Base-by-base conservation (phyloP, 2,329 filamentous ascomycete genomes). In the Xylaria arbuscula region DNA sequence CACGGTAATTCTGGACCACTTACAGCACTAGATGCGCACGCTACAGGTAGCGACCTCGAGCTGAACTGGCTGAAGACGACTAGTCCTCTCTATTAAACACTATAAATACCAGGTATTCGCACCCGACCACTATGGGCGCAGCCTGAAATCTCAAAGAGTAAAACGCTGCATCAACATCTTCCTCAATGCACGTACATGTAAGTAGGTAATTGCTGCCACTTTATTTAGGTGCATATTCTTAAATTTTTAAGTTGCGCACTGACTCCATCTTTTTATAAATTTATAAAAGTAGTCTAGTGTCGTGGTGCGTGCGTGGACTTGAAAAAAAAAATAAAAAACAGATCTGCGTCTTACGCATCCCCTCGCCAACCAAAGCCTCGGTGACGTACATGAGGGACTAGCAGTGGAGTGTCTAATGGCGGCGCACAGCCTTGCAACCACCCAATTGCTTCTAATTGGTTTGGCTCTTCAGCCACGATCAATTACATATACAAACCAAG, bases 21-120 rank as follows among this genome's bases (percentile, higher is more conserved):
- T 50, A 24, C 13, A 10, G 4, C 22, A 51, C 9, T 7, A 32
- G 13, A 24, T 34, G 15, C 48, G 5, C 17, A 51, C 48, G 32
- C 47, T 50, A 5, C 24, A 50, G n/a, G n/a, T 53, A 62, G 62
- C 47, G 62, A 24, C 62, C 36, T 65, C 36, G 38, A 65, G 66
- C 66, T 68, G 66, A 68, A 64, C 42, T 32, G 53, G 58, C 57
- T 61, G 42, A 58, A 48, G 36, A 38, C 36, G 13, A 47, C 15
- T n/a, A n/a, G n/a, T n/a, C n/a, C n/a, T n/a, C n/a, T n/a, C n/a
- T n/a, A n/a, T n/a, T n/a, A n/a, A 50, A 24, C 40, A 42, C 40
- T 45, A 50, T 50, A 50, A 13, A 50, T 28, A 50, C 47, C 3
- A n/a, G n/a, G n/a, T n/a, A n/a, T n/a, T n/a, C n/a, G n/a, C n/a